These are phyloP conservation scores for Trapa bicornis DNA, from an alignment of 345 rosid genomes.

Conservation along the genomic window DNA sequence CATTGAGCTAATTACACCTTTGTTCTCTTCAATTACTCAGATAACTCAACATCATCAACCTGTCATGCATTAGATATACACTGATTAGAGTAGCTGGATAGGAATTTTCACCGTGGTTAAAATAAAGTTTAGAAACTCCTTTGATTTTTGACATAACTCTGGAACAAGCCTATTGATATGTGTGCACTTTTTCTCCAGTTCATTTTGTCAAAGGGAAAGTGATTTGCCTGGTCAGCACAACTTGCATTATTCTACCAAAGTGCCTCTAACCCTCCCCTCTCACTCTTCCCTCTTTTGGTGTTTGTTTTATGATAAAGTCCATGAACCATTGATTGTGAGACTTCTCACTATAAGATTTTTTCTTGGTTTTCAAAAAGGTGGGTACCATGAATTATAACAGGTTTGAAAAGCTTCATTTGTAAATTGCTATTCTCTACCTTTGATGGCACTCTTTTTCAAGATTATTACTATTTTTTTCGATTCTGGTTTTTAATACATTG, in stretches of 20 bases:
- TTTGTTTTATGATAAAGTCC: conserved; percentile 14
- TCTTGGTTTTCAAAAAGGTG: conserved; percentile 6
- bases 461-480: no score
- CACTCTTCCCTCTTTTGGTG: conserved; percentile 36
- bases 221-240: conserved; percentile 48
- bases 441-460: no score
- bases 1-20: background rate
- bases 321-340: conserved; percentile 24
- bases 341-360: conserved; percentile 5
- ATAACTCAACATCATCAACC: background rate
- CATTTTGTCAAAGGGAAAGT: conserved; percentile 21
- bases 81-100: background rate
- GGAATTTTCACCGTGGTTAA: background rate
- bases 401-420: background rate
- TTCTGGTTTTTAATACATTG: background rate
- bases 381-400: conserved; percentile 3
- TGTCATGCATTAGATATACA: background rate
- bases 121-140: background rate
- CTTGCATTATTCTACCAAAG: background rate
- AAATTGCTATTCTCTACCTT: background rate
- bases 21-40: background rate
- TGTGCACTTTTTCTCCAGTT: background rate
- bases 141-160: background rate
- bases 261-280: background rate
- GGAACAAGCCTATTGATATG: background rate